phyloP scores from a whole-genome alignment of 2,329 filamentous ascomycete species.

The Penicillium brasilianum region DNA sequence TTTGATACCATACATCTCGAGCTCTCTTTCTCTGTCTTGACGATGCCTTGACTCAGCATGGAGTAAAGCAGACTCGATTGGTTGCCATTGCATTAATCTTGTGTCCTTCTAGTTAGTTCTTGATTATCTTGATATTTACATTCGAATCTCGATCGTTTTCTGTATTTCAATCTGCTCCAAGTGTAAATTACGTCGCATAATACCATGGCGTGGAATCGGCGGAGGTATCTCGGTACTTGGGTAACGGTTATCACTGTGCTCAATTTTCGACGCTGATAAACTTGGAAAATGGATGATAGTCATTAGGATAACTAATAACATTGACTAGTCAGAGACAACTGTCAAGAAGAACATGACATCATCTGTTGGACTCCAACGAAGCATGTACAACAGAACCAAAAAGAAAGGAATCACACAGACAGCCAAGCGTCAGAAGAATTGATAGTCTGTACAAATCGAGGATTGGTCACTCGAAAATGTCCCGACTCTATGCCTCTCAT shows the following conservation, averaged over 20 bases:
- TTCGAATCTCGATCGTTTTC: background rate
- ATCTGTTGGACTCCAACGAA: constrained; percentile 8
- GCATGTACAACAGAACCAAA: constrained; percentile 16
- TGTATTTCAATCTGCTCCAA: background rate
- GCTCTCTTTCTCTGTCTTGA: background rate
- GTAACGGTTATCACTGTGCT: too few species aligned
- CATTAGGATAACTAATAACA: background rate
- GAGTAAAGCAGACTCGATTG: background rate
- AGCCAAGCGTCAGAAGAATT: background rate
- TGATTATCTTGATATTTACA: background rate
- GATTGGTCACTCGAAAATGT: background rate
- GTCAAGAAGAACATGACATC: constrained; percentile 1
- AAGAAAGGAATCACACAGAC: constrained; percentile 15
- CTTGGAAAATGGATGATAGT: background rate
- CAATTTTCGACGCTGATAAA: background rate
- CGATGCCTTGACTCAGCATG: background rate
- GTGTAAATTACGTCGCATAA: background rate
- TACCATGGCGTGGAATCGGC: too few species aligned
- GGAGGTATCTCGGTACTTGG: too few species aligned
- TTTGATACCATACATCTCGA: background rate
- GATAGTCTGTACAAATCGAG: background rate
- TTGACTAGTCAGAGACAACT: constrained; percentile 6
- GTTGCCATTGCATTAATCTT: background rate
- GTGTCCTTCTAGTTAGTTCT: background rate
- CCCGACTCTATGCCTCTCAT: background rate